Conservation (phyloP, 2,329 filamentous ascomycete genomes). For the Leptosphaerulina australis region DNA sequence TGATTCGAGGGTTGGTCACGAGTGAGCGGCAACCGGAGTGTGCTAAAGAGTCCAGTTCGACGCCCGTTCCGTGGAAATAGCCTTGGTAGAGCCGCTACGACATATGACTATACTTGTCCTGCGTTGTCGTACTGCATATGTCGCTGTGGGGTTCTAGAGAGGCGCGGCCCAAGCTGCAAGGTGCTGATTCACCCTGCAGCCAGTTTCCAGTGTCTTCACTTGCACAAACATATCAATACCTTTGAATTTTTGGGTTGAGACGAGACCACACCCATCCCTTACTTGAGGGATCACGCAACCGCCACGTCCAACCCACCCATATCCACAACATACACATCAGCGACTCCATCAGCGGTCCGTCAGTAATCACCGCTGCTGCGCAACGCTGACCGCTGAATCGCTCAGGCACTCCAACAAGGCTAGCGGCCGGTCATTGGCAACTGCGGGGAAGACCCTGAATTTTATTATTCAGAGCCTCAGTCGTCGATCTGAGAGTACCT, state of each 20-base stretch:
- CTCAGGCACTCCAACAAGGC: slow-evolving; percentile 10
- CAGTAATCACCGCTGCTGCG: slow-evolving; percentile 18
- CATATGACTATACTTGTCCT: slow-evolving; percentile 18
- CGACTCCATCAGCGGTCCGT: slow-evolving; percentile 11
- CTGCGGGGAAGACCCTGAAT: slow-evolving; percentile 40
- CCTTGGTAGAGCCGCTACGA: slow-evolving; percentile 16
- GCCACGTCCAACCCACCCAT: background rate
- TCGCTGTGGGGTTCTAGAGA: slow-evolving; percentile 26
- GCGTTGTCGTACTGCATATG: slow-evolving; percentile 18
- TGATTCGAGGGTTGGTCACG: slow-evolving; percentile 16
- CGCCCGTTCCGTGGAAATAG: slow-evolving; percentile 3
- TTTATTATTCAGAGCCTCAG: slow-evolving; percentile 19
- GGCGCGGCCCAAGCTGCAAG: slow-evolving; percentile 19
- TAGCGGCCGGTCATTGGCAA: slow-evolving; percentile 27
- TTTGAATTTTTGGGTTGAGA: background rate
- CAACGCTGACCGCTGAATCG: slow-evolving; percentile 21
- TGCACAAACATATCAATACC: background rate
- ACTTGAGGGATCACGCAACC: background rate
- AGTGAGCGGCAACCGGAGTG: slow-evolving; percentile 1
- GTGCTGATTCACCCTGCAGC: slow-evolving; percentile 5
- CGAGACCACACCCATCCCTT: background rate
- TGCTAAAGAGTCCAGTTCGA: slow-evolving; percentile 8
- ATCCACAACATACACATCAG: slow-evolving; percentile 7
- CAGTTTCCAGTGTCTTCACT: background rate
- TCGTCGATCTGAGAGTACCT: slow-evolving; percentile 10